phyloP scores from a whole-genome alignment of 2,329 filamentous ascomycete species.

The Hymenoscyphus fraxineus region DNA sequence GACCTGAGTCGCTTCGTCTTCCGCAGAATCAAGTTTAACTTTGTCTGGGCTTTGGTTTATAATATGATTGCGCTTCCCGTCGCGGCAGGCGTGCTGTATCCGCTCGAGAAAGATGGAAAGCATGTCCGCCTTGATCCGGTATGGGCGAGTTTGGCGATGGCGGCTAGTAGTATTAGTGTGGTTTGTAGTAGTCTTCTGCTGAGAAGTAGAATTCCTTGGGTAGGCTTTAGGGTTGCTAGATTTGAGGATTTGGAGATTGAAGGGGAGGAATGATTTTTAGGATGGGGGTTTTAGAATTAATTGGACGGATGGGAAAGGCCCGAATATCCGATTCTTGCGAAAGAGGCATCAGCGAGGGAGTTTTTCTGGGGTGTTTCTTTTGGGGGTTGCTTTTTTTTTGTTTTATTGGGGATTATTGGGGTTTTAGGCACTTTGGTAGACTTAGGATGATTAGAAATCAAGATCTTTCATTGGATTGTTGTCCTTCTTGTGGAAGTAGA shows the following conservation, averaged over 20 bases:
- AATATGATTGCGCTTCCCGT: constrained; percentile 62
- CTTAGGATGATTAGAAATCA: too few species aligned
- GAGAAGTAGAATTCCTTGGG: constrained; percentile 37
- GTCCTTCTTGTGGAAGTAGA: too few species aligned
- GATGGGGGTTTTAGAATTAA: neutral
- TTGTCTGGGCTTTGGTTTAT: constrained; percentile 64
- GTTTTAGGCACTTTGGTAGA: too few species aligned
- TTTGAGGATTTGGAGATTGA: neutral
- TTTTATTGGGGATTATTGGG: too few species aligned
- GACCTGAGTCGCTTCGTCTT: constrained; percentile 59
- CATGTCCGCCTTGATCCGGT: constrained; percentile 69
- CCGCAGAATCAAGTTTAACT: constrained; percentile 63
- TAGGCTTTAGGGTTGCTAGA: constrained; percentile 35
- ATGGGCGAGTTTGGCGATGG: constrained; percentile 92
- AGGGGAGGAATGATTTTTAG: neutral
- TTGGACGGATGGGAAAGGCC: too few species aligned
- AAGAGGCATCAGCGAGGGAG: too few species aligned
- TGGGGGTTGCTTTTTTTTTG: too few species aligned
- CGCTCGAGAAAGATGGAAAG: constrained; percentile 45
- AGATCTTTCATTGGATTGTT: too few species aligned
- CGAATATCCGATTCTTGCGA: too few species aligned
- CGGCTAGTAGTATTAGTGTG: constrained; percentile 84
- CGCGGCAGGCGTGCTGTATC: constrained; percentile 63
- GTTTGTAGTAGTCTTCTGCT: constrained; percentile 76
- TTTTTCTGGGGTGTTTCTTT: too few species aligned